Base-by-base conservation (phyloP, 2,329 filamentous ascomycete genomes). In the Pseudogymnoascus sp. region DNA sequence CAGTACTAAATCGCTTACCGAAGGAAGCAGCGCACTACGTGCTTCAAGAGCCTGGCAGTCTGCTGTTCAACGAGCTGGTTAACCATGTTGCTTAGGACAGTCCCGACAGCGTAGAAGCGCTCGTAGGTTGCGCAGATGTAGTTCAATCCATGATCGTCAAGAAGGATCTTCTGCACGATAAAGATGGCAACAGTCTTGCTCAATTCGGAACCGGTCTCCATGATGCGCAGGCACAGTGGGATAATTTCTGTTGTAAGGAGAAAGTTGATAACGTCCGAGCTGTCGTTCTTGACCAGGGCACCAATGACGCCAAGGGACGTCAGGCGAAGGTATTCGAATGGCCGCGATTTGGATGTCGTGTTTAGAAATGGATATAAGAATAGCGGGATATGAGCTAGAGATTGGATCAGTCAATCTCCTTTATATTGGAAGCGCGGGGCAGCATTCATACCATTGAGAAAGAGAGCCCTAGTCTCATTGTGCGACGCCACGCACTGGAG, bases 41-140 rank as follows among this genome's bases (percentile, higher is more conserved):
- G 94, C 83, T 99, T 99, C 23, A 99, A 84, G 55, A 99, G 82
- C 60, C 94, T 84, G 30, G 96, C 94, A 1, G 94, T 99, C 77
- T 99, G 94, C 72, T 96, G 93, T 76, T 99, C 94, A 39, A 97
- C 94, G 38, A 99, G 84, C 77, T 97, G 93, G 61, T 89, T 92
- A 63, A 99, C 94, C 94, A 99, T 99, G 74, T 97, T 99, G 79
- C 91, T 96, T 39, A 99, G 80, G 5, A 99, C 94, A 1, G 94
- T 99, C 5, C 94, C 94, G 4, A 99, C 94, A 6, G 94, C 94
- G 70, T 97, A 99, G 77, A 99, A 99, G 19, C 94, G 85, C 80
- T 99, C 94, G 71, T 99, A 99, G 0, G 94, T 99, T 67, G 95
- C 93, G 77, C 94, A 99, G 64, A 99, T 99, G 76, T 99, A 99